Conservation (phyloP, 1,284 basidiomycete genomes). For the Sanghuangporus sanghuang region DNA sequence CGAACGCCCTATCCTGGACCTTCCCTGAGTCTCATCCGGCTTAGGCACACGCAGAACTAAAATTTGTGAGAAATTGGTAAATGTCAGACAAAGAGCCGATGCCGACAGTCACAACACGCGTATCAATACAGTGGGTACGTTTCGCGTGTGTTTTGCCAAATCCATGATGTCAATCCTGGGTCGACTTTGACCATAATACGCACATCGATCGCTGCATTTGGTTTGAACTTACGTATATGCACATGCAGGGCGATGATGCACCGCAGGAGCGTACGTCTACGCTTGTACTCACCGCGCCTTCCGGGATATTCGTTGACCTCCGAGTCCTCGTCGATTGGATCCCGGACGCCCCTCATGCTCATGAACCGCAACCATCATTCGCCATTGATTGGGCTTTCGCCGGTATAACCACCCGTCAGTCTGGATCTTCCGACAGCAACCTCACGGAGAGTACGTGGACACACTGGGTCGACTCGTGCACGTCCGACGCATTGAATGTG, state of each 20-base stretch:
- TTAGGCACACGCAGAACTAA: not conserved
- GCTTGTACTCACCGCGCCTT: slow-evolving; percentile 10
- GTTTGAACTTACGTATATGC: not conserved
- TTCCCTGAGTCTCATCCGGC: not conserved
- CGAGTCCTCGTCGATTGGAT: slow-evolving; percentile 1
- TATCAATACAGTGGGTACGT: slow-evolving; percentile 14
- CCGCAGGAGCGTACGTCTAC: slow-evolving; percentile 10
- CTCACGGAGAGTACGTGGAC: slow-evolving; percentile 2
- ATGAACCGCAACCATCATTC: not conserved
- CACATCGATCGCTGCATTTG: not conserved
- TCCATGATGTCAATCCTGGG: not conserved
- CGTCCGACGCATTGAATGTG: not conserved
- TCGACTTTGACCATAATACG: not conserved
- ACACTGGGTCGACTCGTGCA: slow-evolving; percentile 14
- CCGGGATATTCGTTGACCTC: slow-evolving; percentile 10
- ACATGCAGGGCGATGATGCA: slow-evolving; percentile 1
- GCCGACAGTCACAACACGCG: slow-evolving; percentile 7
- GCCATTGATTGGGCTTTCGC: slow-evolving; percentile 14
- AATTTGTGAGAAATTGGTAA: not conserved
- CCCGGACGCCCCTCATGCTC: not conserved
- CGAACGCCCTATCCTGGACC: not conserved
- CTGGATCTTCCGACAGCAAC: not conserved
- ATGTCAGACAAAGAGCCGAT: not conserved
- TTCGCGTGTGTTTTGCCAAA: not conserved
- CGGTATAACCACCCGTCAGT: not conserved